Evolutionary conservation across 225 moss, liverwort and hornwort genomes (phyloP), one percentile per base, ranked within the genome.

Genomic region (Anthoceros angustus): DNA sequence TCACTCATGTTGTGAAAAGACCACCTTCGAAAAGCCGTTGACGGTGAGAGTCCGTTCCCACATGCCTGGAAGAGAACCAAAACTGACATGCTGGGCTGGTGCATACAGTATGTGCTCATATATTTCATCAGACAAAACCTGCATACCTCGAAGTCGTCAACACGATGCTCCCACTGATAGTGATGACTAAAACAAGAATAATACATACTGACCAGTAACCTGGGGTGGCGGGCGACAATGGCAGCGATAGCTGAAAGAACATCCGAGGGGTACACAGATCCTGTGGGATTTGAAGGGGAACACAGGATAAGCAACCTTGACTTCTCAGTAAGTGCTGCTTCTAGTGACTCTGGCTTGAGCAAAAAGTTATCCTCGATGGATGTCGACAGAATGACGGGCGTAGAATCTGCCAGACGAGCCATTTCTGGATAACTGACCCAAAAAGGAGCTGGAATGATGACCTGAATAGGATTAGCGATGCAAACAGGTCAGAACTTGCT

Each of bases 401-500:
- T 80, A 63, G 98, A 92, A 65, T 88, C 89, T 63, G 98, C 82
- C 68, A 99, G 75, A 43, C 81, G 79, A 66, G 42, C 98, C 39
- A 99, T 92, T 79, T 99, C 92, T 77, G 98, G 98, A 73, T 99
- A 99, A 76, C 98, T 99, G 42, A 92, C 98, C 87, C 87, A 99
- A 61, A 99, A 99, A 43, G 98, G 98, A 45, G 98, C 89, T 72
- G 98, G 98, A 42, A 99, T 80, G 68, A 99, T 80, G 63, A 82
- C 79, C 98, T 98, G 83, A 45, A 68, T 41, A 66, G 42, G 66
- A 67, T 26, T 75, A 45, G 62, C 41, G 40, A 74, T 25, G 21
- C 15, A 64, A 9, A 10, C 20, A 2, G 12, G 10, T 20, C 21
- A 43, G 24, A 42, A 66, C 39, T 21, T 14, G n/a, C 15, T 20